These are phyloP conservation scores for Selenicereus undatus DNA, from an alignment of 148 eudicot species.

Conservation along the genomic window DNA sequence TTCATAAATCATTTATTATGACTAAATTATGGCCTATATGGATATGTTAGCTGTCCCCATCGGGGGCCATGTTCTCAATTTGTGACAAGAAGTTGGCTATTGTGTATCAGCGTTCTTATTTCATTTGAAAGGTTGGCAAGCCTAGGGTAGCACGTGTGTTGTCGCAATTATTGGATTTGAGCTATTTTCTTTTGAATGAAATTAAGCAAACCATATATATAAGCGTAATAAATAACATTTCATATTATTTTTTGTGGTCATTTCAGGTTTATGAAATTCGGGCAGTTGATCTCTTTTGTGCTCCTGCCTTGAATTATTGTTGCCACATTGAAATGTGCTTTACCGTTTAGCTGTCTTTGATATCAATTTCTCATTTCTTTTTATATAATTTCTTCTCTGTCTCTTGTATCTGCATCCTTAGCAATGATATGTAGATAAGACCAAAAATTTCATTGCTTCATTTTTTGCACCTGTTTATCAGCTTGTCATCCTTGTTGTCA, in stretches of 20 bases:
- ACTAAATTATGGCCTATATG: not conserved
- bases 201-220: not conserved
- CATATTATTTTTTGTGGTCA: constrained; percentile 25
- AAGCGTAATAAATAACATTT: constrained; percentile 16
- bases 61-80: not conserved
- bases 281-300: constrained; percentile 16
- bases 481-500: constrained; percentile 45
- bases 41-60: not conserved
- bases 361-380: constrained; percentile 35
- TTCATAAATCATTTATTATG: not conserved
- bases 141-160: not conserved
- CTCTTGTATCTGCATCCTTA: constrained; percentile 29
- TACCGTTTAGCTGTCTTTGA: constrained; percentile 19
- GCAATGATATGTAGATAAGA: constrained; percentile 35
- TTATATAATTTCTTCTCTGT: constrained; percentile 21
- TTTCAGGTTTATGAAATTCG: constrained; percentile 24
- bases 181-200: constrained; percentile 9
- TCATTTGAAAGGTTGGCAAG: not conserved
- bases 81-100: not conserved
- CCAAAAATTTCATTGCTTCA: constrained; percentile 44
- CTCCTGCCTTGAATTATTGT: constrained; percentile 24
- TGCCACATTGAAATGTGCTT: constrained; percentile 13
- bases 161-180: not conserved
- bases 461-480: constrained; percentile 57
- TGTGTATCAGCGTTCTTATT: not conserved